A percentile compares a stretch with the other conserved stretches of the same genome.
These are phyloP conservation scores for Coemansia sp. DNA, from an alignment of 192 early-diverging fungal species.

Conservation along the genomic window DNA sequence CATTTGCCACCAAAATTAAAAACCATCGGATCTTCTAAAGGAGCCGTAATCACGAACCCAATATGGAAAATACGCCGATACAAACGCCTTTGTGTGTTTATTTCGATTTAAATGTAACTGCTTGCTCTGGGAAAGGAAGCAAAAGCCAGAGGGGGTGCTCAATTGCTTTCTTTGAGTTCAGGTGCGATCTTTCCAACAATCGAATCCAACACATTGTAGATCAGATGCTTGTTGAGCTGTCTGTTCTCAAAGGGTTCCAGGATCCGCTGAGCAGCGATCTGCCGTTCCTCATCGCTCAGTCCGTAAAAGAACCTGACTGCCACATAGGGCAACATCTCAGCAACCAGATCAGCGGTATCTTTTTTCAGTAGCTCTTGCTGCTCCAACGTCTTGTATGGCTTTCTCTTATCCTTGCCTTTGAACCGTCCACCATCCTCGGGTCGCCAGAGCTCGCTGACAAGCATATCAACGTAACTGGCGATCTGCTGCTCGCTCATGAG, in stretches of 20 bases:
- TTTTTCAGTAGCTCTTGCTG: slow-evolving; percentile 42
- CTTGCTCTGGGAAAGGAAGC: too few species aligned
- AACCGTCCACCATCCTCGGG: slow-evolving; percentile 46
- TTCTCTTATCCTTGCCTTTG: slow-evolving; percentile 19
- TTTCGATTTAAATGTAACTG: slow-evolving; percentile 10
- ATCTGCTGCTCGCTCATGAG: slow-evolving; percentile 48
- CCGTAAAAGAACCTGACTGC: slow-evolving; percentile 49
- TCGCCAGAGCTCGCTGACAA: slow-evolving; percentile 42
- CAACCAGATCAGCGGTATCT: slow-evolving; percentile 44
- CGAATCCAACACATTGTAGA: slow-evolving; percentile 47
- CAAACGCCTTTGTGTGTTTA: too few species aligned
- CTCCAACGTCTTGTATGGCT: slow-evolving; percentile 51
- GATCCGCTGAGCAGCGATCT: slow-evolving; percentile 42
- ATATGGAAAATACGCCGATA: too few species aligned
- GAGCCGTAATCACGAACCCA: too few species aligned
- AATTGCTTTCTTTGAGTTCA: slow-evolving; percentile 23
- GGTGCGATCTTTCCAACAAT: slow-evolving; percentile 53
- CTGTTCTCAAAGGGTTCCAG: slow-evolving; percentile 54
- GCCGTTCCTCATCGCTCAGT: slow-evolving; percentile 28
- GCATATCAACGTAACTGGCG: slow-evolving; percentile 26
- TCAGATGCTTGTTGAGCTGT: slow-evolving; percentile 53
- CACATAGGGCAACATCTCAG: slow-evolving; percentile 47
- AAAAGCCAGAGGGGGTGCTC: too few species aligned
- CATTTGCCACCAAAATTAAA: too few species aligned
- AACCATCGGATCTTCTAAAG: too few species aligned